phyloP scores from a whole-genome alignment of 192 early-diverging fungal genomes.

The Linderina pennispora region DNA sequence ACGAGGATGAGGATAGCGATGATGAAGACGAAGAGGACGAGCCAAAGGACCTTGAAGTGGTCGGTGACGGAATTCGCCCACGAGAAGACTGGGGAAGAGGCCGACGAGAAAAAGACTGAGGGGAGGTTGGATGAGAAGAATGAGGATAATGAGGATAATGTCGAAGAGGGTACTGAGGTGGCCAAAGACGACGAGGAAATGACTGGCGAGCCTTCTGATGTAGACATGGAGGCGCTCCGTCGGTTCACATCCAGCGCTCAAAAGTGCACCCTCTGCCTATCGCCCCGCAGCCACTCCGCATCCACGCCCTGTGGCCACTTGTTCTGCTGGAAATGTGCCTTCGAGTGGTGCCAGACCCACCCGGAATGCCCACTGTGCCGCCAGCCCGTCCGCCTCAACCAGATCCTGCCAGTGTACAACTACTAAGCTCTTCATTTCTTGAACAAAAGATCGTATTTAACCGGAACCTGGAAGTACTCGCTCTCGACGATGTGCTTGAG shows the following conservation, averaged over 20 bases:
- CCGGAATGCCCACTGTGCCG: slow-evolving; percentile 93
- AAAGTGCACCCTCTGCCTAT: slow-evolving; percentile 87
- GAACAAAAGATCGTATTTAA: slow-evolving; percentile 6
- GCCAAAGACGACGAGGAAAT: slow-evolving; percentile 13
- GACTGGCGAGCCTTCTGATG: background rate
- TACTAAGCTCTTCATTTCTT: slow-evolving; percentile 34
- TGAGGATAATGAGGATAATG: slow-evolving; percentile 10
- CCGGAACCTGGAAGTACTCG: slow-evolving; percentile 14
- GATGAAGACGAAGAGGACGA: slow-evolving; percentile 7
- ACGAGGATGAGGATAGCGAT: slow-evolving; percentile 25
- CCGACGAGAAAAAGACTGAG: slow-evolving; percentile 1
- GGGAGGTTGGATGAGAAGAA: background rate
- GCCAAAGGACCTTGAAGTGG: too few relatives aligned
- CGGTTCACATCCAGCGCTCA: slow-evolving; percentile 42
- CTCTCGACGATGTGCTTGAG: slow-evolving; percentile 27
- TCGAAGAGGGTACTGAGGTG: too few relatives aligned
- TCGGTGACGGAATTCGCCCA: background rate
- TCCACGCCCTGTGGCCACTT: slow-evolving; percentile 91
- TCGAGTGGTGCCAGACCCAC: slow-evolving; percentile 90
- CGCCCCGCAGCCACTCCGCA: slow-evolving; percentile 65
- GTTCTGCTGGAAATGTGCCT: slow-evolving; percentile 93
- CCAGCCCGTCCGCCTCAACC: slow-evolving; percentile 65
- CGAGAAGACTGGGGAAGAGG: slow-evolving; percentile 14
- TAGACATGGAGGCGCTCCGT: slow-evolving; percentile 14
- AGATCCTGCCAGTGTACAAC: slow-evolving; percentile 72